Conservation (phyloP, 2,329 filamentous ascomycete genomes). For the Hypoxylon sp. region DNA sequence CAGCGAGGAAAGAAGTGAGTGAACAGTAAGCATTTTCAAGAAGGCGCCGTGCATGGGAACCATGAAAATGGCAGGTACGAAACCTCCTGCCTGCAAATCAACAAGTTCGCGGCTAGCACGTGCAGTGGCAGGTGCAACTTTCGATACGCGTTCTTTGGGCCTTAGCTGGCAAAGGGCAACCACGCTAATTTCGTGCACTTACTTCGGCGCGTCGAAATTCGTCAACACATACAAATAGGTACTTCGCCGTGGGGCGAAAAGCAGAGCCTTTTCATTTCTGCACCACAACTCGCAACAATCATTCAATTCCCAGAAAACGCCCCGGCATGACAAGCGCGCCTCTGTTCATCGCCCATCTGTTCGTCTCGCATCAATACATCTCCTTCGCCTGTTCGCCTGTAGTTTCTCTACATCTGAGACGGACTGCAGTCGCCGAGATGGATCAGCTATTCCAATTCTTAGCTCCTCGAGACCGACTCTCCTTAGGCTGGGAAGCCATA, state of each 20-base stretch:
- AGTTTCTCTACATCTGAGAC: background rate
- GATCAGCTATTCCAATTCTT: background rate
- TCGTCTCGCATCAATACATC: background rate
- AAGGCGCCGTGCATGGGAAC: too few relatives aligned
- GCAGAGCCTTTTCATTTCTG: background rate
- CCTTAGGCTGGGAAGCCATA: background rate
- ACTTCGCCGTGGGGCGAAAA: background rate
- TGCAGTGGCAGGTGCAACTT: too few relatives aligned
- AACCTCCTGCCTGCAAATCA: background rate
- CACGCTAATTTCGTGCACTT: background rate
- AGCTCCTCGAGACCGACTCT: background rate
- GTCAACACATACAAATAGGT: background rate
- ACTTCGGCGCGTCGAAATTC: background rate
- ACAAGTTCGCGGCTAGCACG: background rate
- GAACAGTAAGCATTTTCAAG: too few relatives aligned
- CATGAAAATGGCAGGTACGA: background rate
- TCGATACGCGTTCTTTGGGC: background rate
- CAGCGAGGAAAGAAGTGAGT: too few relatives aligned
- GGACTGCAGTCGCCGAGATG: background rate
- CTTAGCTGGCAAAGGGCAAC: background rate
- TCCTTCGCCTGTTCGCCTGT: background rate
- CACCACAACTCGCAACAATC: background rate
- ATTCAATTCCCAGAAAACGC: too few relatives aligned
- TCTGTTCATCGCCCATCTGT: too few relatives aligned
- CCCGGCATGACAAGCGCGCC: too few relatives aligned